Percentiles rank a stretch among this genome's conserved stretches.
Conservation (phyloP, 2,329 filamentous ascomycete species). For the Aspergillus sp. region DNA sequence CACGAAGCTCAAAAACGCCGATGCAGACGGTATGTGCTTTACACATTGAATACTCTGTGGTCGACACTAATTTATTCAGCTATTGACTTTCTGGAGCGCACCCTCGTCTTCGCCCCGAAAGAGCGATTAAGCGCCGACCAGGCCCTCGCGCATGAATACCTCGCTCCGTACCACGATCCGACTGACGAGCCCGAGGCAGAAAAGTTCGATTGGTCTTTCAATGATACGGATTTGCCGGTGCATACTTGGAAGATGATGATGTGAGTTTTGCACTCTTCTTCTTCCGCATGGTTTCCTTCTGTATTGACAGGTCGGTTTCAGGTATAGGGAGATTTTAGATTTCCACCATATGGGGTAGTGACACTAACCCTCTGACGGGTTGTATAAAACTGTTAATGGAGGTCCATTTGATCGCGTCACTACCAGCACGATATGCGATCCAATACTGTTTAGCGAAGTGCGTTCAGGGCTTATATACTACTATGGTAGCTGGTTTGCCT, state of each 20-base stretch:
- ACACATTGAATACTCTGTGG: neutral
- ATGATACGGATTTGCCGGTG: slow-evolving; percentile 93
- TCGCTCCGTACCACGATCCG: slow-evolving; percentile 94
- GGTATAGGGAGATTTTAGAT: slow-evolving; percentile 98
- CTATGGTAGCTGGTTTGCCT: too few species aligned
- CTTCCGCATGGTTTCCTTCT: neutral
- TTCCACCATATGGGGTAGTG: slow-evolving; percentile 69
- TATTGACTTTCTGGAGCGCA: slow-evolving; percentile 88
- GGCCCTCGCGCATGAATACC: slow-evolving; percentile 87
- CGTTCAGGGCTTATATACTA: too few species aligned
- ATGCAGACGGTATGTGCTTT: slow-evolving; percentile 68
- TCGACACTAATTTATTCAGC: slow-evolving; percentile 52
- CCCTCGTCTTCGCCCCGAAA: slow-evolving; percentile 97
- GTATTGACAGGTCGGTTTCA: slow-evolving; percentile 35
- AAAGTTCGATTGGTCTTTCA: slow-evolving; percentile 99
- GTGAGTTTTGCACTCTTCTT: slow-evolving; percentile 53
- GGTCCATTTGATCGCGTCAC: too few species aligned
- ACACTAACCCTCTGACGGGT: too few species aligned
- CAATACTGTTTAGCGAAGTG: too few species aligned
- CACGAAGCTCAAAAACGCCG: slow-evolving; percentile 94
- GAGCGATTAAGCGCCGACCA: slow-evolving; percentile 86
- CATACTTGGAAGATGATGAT: slow-evolving; percentile 99
- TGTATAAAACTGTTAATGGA: too few species aligned
- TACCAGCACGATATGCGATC: too few species aligned
- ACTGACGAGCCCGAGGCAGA: slow-evolving; percentile 93